Conservation (phyloP, 805 yeast genomes). For the Saturnispora quitensis region DNA sequence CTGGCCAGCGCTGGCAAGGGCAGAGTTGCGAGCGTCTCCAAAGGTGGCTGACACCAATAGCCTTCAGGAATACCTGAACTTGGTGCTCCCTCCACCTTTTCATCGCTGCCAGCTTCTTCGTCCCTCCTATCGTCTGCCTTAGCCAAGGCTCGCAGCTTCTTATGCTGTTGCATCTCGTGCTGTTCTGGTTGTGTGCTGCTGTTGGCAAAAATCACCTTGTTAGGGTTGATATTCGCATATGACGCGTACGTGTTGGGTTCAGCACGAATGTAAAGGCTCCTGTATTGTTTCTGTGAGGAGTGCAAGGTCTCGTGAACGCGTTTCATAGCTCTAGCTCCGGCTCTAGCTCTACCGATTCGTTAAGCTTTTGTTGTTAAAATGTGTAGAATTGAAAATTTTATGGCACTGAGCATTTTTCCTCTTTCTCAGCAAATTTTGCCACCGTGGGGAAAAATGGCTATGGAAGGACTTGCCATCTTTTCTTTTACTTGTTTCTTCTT, state of each 20-base stretch:
- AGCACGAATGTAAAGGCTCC: not conserved
- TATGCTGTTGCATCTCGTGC: not conserved
- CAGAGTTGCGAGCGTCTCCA: conserved; percentile 37
- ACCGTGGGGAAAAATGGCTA: not conserved
- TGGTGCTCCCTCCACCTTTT: not conserved
- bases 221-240: not conserved
- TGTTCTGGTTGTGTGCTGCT: not conserved
- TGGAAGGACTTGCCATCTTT: not conserved
- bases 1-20: conserved; percentile 40
- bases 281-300: not conserved
- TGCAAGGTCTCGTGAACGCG: not conserved
- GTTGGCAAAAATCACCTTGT: not conserved
- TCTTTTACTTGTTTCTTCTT: not conserved
- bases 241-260: not conserved
- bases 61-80: conserved; percentile 21
- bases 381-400: not conserved
- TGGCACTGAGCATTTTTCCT: not conserved
- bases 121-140: not conserved
- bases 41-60: conserved; percentile 68
- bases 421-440: not conserved
- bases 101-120: not conserved
- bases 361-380: not conserved
- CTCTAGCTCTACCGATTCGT: not conserved
- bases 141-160: not conserved
- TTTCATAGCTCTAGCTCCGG: not conserved